These are phyloP conservation scores for Paraphaeosphaeria minitans DNA, from an alignment of 2,329 filamentous ascomycete genomes.

Conservation along the genomic window DNA sequence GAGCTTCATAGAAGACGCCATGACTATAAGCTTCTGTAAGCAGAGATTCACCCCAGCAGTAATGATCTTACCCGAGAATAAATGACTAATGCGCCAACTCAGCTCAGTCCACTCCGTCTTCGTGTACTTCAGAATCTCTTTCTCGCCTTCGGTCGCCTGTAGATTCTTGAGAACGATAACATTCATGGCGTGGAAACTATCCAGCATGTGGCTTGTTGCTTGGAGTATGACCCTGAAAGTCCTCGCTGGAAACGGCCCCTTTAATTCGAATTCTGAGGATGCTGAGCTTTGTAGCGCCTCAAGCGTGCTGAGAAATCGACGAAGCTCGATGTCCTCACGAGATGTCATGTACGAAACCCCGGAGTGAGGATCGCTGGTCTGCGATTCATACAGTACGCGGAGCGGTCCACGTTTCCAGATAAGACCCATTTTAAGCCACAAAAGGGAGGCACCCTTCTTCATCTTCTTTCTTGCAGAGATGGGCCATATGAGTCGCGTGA, in stretches of 20 bases:
- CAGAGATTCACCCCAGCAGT: not conserved
- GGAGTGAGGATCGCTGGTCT: constrained; percentile 27
- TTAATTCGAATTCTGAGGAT: constrained; percentile 84
- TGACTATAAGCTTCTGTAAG: constrained; percentile 57
- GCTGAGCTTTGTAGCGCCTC: constrained; percentile 76
- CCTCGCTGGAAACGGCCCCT: constrained; percentile 80
- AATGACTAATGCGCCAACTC: constrained; percentile 87
- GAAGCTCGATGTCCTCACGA: constrained; percentile 85
- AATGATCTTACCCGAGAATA: constrained; percentile 63
- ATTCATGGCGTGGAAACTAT: constrained; percentile 96
- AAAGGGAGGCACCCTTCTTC: constrained; percentile 83
- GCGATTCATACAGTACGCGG: constrained; percentile 63
- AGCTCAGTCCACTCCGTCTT: constrained; percentile 77
- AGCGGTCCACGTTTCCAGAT: constrained; percentile 96
- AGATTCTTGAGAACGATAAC: constrained; percentile 84
- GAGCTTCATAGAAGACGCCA: constrained; percentile 91
- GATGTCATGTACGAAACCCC: constrained; percentile 75
- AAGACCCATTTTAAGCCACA: constrained; percentile 92
- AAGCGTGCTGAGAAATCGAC: constrained; percentile 75
- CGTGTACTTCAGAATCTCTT: constrained; percentile 79
- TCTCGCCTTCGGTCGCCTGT: constrained; percentile 77
- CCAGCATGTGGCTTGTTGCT: constrained; percentile 82
- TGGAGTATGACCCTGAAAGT: constrained; percentile 76
- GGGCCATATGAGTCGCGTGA: constrained; percentile 90
- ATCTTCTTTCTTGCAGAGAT: constrained; percentile 88